These are phyloP conservation scores for Coelastrella sp. DNA, from an alignment of 139 green algal genomes.

Conservation along the genomic window DNA sequence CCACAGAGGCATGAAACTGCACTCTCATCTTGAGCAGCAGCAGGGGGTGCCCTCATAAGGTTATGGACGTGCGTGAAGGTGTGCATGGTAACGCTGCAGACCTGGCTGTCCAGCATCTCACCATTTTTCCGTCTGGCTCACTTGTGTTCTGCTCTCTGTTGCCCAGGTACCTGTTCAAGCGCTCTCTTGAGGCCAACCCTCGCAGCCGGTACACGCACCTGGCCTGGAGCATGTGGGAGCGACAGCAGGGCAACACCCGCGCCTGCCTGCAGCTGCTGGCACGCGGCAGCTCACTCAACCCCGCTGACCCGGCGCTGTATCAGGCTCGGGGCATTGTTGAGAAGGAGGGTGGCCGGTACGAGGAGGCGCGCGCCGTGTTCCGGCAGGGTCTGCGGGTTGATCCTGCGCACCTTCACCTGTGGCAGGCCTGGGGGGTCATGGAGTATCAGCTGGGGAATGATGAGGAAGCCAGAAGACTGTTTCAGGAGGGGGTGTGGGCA, in stretches of 20 bases:
- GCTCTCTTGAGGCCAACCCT: conserved; percentile 69
- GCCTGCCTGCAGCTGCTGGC: conserved; percentile 80
- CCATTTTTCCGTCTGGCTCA: background rate
- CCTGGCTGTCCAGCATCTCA: background rate
- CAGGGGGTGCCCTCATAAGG: background rate
- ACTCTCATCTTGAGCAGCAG: background rate
- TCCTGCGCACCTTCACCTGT: conserved; percentile 81
- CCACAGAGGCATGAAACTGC: too few relatives aligned
- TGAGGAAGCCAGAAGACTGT: conserved; percentile 87
- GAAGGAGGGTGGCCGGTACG: conserved; percentile 66
- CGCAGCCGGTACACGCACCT: conserved; percentile 77
- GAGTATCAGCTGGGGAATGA: conserved; percentile 80
- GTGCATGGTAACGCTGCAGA: background rate
- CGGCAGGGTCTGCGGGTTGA: conserved; percentile 72
- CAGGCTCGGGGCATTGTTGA: conserved; percentile 86
- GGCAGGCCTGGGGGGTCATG: conserved; percentile 93
- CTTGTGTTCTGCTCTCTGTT: background rate
- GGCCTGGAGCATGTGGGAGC: conserved; percentile 83
- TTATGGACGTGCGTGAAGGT: background rate
- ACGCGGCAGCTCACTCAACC: conserved; percentile 83
- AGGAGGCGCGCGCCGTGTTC: conserved; percentile 77
- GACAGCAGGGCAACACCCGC: conserved; percentile 52
- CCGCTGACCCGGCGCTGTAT: conserved; percentile 83
- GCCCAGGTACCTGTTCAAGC: conserved; percentile 71
- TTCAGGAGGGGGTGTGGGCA: conserved; percentile 94